Conservation (phyloP, 2,329 filamentous ascomycete genomes). For the Alternaria sp. region DNA sequence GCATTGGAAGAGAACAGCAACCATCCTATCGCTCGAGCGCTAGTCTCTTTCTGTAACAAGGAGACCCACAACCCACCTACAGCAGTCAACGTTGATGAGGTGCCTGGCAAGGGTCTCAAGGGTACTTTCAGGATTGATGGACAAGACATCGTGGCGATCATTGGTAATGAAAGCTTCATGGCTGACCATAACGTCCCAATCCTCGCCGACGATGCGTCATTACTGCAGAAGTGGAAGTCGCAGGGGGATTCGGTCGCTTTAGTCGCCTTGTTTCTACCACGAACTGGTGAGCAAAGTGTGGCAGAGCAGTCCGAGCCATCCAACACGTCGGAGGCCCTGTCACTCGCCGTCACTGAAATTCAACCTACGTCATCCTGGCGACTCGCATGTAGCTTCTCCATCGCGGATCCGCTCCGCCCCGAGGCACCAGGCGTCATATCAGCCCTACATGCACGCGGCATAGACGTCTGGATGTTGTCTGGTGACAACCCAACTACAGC, state of each 20-base stretch:
- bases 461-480: slow-evolving; percentile 89
- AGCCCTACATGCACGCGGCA: slow-evolving; percentile 68
- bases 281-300: neutral
- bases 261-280: slow-evolving; percentile 34
- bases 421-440: slow-evolving; percentile 72
- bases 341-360: neutral
- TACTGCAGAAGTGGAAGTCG: slow-evolving; percentile 50
- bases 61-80: slow-evolving; percentile 22
- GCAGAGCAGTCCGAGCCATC: neutral
- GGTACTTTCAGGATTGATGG: slow-evolving; percentile 57
- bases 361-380: slow-evolving; percentile 31
- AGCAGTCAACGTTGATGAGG: slow-evolving; percentile 62
- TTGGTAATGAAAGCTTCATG: slow-evolving; percentile 79
- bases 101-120: slow-evolving; percentile 74
- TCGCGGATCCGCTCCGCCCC: slow-evolving; percentile 80
- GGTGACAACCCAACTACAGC: slow-evolving; percentile 91
- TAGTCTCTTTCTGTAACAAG: slow-evolving; percentile 67
- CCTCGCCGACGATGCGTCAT: slow-evolving; percentile 16
- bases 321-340: neutral
- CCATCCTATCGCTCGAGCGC: slow-evolving; percentile 76
- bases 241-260: slow-evolving; percentile 53
- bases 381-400: slow-evolving; percentile 72
- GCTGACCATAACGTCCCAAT: slow-evolving; percentile 45
- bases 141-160: slow-evolving; percentile 55
- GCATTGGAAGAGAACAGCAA: slow-evolving; percentile 73